Conservation (phyloP, 305 asterid genomes). For the Solanum chacoense region DNA sequence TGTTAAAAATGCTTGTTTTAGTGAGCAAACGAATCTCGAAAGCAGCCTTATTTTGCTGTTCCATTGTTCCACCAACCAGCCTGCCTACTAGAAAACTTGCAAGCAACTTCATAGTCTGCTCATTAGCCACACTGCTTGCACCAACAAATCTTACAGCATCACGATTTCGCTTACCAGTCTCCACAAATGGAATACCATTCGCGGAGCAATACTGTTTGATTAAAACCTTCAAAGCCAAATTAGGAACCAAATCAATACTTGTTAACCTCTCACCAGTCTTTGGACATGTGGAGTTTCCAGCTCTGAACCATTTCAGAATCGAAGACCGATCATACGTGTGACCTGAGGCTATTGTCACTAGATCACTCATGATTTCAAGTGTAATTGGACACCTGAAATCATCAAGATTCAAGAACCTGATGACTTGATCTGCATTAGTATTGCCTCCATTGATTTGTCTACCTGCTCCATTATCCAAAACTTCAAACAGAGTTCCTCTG, state of each 20-base stretch:
- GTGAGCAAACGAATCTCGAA: conserved; percentile 72
- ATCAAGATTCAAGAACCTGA: conserved; percentile 36
- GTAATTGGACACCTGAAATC: conserved; percentile 83
- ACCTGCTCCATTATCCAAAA: background rate
- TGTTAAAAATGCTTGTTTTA: conserved; percentile 60
- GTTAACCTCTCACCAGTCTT: conserved; percentile 56
- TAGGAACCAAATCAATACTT: conserved; percentile 37
- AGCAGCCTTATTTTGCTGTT: conserved; percentile 36
- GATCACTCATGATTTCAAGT: conserved; percentile 72
- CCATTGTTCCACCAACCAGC: conserved; percentile 27
- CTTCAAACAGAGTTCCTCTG: conserved; percentile 41
- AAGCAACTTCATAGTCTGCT: conserved; percentile 38
- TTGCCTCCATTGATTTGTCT: conserved; percentile 1
- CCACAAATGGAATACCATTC: conserved; percentile 27
- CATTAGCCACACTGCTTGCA: conserved; percentile 30
- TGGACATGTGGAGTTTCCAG: conserved; percentile 75
- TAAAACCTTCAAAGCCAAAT: conserved; percentile 45
- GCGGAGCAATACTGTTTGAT: conserved; percentile 28
- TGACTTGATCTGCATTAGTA: background rate
- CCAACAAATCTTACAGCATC: conserved; percentile 5
- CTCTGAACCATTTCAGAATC: conserved; percentile 53
- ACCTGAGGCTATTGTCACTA: conserved; percentile 65
- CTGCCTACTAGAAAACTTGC: conserved; percentile 38
- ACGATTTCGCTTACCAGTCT: conserved; percentile 15
- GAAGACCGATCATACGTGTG: conserved; percentile 76